Base-by-base conservation (phyloP, 768 basidiomycete species). In the Mycena vulgaris region DNA sequence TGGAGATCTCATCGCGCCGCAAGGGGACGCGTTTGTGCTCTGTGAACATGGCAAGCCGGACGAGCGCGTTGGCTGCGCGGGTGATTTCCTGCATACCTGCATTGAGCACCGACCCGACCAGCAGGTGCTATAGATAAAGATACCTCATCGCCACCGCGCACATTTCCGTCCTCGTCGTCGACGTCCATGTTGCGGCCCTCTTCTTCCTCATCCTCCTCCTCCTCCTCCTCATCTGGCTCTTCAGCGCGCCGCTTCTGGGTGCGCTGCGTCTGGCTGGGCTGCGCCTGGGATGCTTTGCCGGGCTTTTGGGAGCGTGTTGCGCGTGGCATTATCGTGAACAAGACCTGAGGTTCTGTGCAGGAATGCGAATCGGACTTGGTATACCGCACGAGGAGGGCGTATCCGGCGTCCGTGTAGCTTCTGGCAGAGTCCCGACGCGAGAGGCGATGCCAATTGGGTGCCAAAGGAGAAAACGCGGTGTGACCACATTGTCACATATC, bases 1-100 rank as follows among this genome's bases (percentile, higher is more conserved):
- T 96, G 42, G 86, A 89, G 57, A 97, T 93, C 45, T 97, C 95
- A n/a, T 96, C 93, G 45, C 95, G 85, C 40, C 88, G 87, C 56
- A 98, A 79, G 2, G 90, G 85, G 14, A 82, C 79, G 58, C 94
- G 86, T 76, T 86, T 89, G 63, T 93, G 89, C 77, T 97, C 95
- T 6, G 84, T 86, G 79, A 96, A 97, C 47, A 98, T 83, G 3
- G 95, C 94, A 27, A 95, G 85, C 21, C 95, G 88, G 13, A 93
- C 93, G 35, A 97, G 86, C 58, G 91, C 89, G 56, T 87, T 85
- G 0, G 93, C 93, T 78, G 89, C 90, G 58, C 88, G 86, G n/a
- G 84, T 82, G 27, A 90, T 75, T 23, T 92, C 89, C 94, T 96
- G 52, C 42, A 33, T 25, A 35, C 28, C 16, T 13, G n/a, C 14